Conservation (phyloP, 2,329 filamentous ascomycete species). For the Exophiala spinifera region DNA sequence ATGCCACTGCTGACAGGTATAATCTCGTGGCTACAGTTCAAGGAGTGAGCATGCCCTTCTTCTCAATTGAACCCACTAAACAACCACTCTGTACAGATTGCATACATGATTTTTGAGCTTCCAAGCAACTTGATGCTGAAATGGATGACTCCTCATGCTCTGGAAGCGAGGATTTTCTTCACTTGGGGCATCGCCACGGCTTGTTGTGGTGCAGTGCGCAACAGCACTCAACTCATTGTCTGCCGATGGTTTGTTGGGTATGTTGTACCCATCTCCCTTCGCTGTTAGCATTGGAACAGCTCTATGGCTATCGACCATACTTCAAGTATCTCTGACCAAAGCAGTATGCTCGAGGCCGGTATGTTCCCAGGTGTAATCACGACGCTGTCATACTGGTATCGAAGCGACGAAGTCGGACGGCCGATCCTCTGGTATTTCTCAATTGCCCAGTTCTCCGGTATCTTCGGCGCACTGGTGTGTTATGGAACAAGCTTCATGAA, state of each 20-base stretch:
- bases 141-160: conserved; percentile 33
- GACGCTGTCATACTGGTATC: conserved; percentile 42
- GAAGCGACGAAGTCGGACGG: conserved; percentile 40
- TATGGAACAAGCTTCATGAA: conserved; percentile 1
- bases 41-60: no score
- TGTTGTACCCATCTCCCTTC: no score
- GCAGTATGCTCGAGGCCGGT: neutral
- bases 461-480: conserved; percentile 1
- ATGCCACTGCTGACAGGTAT: neutral
- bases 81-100: conserved; percentile 25
- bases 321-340: no score
- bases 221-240: conserved; percentile 37
- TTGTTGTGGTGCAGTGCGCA: conserved; percentile 40
- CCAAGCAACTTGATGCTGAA: conserved; percentile 40
- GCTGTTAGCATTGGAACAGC: no score
- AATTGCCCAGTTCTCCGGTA: neutral
- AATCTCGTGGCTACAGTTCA: neutral
- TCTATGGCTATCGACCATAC: no score
- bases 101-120: conserved; percentile 33
- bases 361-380: neutral
- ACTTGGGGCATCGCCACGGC: conserved; percentile 56
- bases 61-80: neutral
- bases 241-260: conserved; percentile 38
- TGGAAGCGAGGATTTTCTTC: conserved; percentile 42
- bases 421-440: conserved; percentile 1